Percentiles rank a stretch among this genome's conserved stretches.
These are phyloP conservation scores for Xylariaceae sp. DNA, from an alignment of 2,329 filamentous ascomycete species.

Conservation along the genomic window DNA sequence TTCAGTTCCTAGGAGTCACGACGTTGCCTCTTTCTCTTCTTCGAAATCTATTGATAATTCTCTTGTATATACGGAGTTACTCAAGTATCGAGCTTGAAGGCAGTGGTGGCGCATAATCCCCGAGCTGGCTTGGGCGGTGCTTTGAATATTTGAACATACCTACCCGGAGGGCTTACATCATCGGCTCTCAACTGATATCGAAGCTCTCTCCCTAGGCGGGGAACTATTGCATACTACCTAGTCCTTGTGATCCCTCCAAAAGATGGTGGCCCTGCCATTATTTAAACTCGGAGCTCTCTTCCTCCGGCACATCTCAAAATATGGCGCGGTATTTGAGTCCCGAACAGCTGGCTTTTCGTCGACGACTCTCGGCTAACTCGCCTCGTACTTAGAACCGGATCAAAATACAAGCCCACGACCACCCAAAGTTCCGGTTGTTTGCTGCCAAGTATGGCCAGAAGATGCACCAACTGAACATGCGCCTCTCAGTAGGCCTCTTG, in stretches of 20 bases:
- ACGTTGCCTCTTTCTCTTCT: neutral
- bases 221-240: neutral
- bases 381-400: slow-evolving; percentile 52
- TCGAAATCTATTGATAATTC: neutral
- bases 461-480: slow-evolving; percentile 65
- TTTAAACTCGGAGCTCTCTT: slow-evolving; percentile 64
- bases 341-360: neutral
- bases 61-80: neutral
- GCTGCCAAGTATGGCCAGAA: slow-evolving; percentile 58
- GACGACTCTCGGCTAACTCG: slow-evolving; percentile 1
- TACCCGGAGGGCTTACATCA: neutral
- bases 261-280: slow-evolving; percentile 60
- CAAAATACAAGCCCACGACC: slow-evolving; percentile 60
- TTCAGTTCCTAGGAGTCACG: neutral
- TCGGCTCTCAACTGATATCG: neutral
- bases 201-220: neutral
- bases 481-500: slow-evolving; percentile 53
- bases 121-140: slow-evolving; percentile 6
- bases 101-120: neutral
- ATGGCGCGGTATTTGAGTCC: slow-evolving; percentile 52
- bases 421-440: slow-evolving; percentile 54
- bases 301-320: slow-evolving; percentile 62
- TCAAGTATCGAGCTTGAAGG: neutral
- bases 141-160: slow-evolving; percentile 2
- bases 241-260: slow-evolving; percentile 8